Base-by-base conservation (phyloP, 2,329 filamentous ascomycete genomes). In the Westerdykella ornata region DNA sequence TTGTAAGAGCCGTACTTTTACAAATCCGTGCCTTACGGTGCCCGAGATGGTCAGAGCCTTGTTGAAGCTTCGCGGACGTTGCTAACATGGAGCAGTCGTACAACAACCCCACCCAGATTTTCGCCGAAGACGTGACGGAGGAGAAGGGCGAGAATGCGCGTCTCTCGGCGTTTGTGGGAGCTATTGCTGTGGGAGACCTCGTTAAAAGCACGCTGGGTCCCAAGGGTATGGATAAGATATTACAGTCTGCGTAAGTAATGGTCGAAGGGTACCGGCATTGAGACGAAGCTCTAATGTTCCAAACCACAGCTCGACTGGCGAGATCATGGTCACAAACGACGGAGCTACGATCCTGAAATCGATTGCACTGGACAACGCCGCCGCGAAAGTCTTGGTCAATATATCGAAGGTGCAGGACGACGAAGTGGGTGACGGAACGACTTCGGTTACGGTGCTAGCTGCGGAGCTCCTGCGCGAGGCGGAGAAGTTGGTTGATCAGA, bases 341-440 rank as follows among this genome's bases (percentile, higher is more conserved):
- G 92, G 92, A 64, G 92, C 92, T 49, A 98, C 92, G 17, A 98
- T 98, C 56, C 80, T 98, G 51, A 98, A 98, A 72, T 87, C 90
- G 40, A 98, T 98, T 68, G 92, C 92, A 33, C 84, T 98, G 62
- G 92, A 98, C 69, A 98, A 98, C 66, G 92, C 92, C 33, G 92
- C 92, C 16, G 92, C 92, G 41, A 98, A 98, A 73, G 92, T 98
- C 4, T 77, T 98, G 33, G 92, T 98, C 65, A 98, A 98, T 69
- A 97, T 98, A 59, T 97, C 90, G 49, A 98, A 98, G 72, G 92
- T 98, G 5, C 92, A 98, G 68, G 92, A 98, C 62, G 92, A 98
- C 65, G 92, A 98, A 69, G 90, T 98, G 17, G 92, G 92, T 62
- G 92, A 98, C 66, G 92, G 92, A 44, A 98, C 92, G 35, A 98